phyloP scores from a whole-genome alignment of 495 filamentous ascomycete genomes.

The Astrothelium macrocarpum region DNA sequence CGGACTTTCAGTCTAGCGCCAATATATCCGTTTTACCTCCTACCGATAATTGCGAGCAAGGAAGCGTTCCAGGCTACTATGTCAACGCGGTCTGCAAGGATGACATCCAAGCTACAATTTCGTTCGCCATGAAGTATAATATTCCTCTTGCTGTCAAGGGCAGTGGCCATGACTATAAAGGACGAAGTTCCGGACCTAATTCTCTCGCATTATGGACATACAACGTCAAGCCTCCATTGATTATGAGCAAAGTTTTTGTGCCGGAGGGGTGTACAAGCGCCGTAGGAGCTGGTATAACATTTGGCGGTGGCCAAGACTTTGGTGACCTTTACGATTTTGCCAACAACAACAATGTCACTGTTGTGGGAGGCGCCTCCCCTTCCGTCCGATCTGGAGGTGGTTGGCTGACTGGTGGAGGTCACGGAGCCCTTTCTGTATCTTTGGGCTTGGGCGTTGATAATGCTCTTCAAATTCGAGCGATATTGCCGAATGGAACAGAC shows the following conservation, averaged over 20 bases:
- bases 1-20: slow-evolving; percentile 1
- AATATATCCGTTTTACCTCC: slow-evolving; percentile 5
- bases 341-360: neutral
- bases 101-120: slow-evolving; percentile 8
- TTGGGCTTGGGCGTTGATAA: slow-evolving; percentile 12
- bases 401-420: slow-evolving; percentile 12
- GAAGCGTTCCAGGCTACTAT: slow-evolving; percentile 9
- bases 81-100: neutral
- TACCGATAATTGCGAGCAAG: slow-evolving; percentile 4
- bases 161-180: slow-evolving; percentile 11
- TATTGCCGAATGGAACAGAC: slow-evolving; percentile 8
- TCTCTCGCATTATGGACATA: slow-evolving; percentile 10
- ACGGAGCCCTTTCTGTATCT: slow-evolving; percentile 1
- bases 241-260: neutral
- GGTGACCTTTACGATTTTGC: slow-evolving; percentile 7
- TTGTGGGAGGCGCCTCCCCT: slow-evolving; percentile 9
- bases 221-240: slow-evolving; percentile 7
- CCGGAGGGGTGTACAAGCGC: slow-evolving; percentile 6
- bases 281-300: slow-evolving; percentile 4
- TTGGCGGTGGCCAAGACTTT: slow-evolving; percentile 10
- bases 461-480: slow-evolving; percentile 1
- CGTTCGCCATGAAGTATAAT: slow-evolving; percentile 1
- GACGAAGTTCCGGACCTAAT: slow-evolving; percentile 6
- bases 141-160: slow-evolving; percentile 10
- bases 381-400: slow-evolving; percentile 10